Base-by-base conservation (phyloP, 2,329 filamentous ascomycete species). In the Tolypocladium album region DNA sequence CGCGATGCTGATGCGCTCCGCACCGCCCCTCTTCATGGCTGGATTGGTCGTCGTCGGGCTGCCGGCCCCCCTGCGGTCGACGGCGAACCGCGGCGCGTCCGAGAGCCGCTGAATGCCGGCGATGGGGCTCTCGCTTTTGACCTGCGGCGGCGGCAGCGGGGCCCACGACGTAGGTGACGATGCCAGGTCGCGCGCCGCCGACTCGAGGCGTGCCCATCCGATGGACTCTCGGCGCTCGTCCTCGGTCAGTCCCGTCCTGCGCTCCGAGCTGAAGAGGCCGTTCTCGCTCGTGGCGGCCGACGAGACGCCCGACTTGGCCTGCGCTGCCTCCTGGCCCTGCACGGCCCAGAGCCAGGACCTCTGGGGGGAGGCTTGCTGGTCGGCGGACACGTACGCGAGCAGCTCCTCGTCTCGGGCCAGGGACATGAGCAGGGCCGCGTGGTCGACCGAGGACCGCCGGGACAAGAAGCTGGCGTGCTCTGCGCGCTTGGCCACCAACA, bases 281-380 rank as follows among this genome's bases (percentile, higher is more conserved):
- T 71, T 77, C 34, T 74, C 74, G 59, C 63, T 52, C 59, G 70
- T 64, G 64, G 66, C 56, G 55, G 65, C 57, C 56, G 61, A 58
- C 38, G 61, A 50, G 62, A 59, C 39, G 60, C 58, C 38, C 61
- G 60, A 11, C 63, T 59, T 65, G 45, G 68, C 62, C 50, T 66
- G 67, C 42, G 65, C 63, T 12, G 67, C 62, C 50, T 81, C 79
- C 50, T 73, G 72, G 66, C 88, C 86, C 42, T 80, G 80, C 38
- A 82, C 80, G 67, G 82, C 75, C 93, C 92, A 97, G 4, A 92
- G 83, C 93, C 93, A 97, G 15, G 87, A 87, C 42, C 84, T 84
- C 58, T 92, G 88, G 0, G 82, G 79, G n/a, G 82, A 85, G 1
- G 88, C 89, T 73, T 97, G 93, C 67, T 95, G 79, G 73, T 97